A percentile compares a stretch with the other conserved stretches of the same genome.
Conservation (phyloP, 2,329 filamentous ascomycete genomes). For the Cyphellophora attinorum region DNA sequence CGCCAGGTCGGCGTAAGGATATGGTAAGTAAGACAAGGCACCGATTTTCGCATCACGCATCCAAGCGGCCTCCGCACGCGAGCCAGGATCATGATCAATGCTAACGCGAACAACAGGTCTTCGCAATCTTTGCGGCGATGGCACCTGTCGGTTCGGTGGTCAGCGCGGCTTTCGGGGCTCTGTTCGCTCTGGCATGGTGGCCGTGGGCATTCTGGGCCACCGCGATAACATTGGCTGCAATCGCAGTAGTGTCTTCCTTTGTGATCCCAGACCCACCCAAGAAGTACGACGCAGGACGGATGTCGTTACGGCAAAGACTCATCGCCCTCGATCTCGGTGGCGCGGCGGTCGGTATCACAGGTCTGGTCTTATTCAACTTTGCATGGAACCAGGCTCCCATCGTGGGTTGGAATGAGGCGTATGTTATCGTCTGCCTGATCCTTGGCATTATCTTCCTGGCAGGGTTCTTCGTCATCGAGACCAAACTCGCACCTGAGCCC, state of each 20-base stretch:
- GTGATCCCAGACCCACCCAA: constrained; percentile 25
- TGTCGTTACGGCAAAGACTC: constrained; percentile 18
- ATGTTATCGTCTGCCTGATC: constrained; percentile 49
- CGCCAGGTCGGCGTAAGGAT: constrained; percentile 47
- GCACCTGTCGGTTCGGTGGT: constrained; percentile 37
- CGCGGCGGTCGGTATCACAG: constrained; percentile 39
- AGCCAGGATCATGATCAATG: too few relatives aligned
- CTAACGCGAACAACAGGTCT: too few relatives aligned
- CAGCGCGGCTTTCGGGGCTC: constrained; percentile 30
- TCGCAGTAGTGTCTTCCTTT: constrained; percentile 26
- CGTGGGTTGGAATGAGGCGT: constrained; percentile 48
- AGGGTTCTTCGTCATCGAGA: constrained; percentile 46
- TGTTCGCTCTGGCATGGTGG: constrained; percentile 39
- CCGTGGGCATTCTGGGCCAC: constrained; percentile 42
- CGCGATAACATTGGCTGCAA: constrained; percentile 27
- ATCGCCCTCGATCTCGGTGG: constrained; percentile 33
- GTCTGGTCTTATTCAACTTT: constrained; percentile 55
- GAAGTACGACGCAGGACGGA: constrained; percentile 6
- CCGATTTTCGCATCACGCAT: too few relatives aligned
- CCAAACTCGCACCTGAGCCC: constrained; percentile 35
- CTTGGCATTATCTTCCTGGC: constrained; percentile 45
- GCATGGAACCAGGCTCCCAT: constrained; percentile 57
- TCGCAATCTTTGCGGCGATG: constrained; percentile 41
- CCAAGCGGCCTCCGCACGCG: too few relatives aligned
- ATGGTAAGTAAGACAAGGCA: constrained; percentile 34